Percentiles rank a stretch among this genome's conserved stretches.
Conservation (phyloP, 2,329 filamentous ascomycete species). For the Alternaria tenuissima region DNA sequence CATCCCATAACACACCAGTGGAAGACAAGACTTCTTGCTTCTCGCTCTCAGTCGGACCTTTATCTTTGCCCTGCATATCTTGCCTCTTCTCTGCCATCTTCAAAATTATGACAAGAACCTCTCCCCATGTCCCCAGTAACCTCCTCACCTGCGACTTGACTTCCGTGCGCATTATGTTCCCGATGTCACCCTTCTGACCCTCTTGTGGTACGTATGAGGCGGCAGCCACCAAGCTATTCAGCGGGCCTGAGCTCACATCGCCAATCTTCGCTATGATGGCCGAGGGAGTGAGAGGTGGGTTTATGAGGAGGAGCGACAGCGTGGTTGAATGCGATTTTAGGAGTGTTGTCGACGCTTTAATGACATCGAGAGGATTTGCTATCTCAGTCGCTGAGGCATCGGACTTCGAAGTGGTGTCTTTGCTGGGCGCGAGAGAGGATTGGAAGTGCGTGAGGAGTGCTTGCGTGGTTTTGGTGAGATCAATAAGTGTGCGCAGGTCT, state of each 20-base stretch:
- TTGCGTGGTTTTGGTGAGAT: conserved; percentile 48
- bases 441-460: conserved; percentile 48
- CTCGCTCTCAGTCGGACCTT: conserved; percentile 33
- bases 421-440: conserved; percentile 42
- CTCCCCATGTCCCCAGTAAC: conserved; percentile 69
- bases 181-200: conserved; percentile 31
- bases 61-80: conserved; percentile 29
- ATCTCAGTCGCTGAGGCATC: conserved; percentile 31
- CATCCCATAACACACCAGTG: conserved; percentile 83
- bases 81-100: conserved; percentile 63
- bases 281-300: conserved; percentile 82
- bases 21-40: conserved; percentile 62
- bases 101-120: conserved; percentile 68
- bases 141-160: conserved; percentile 66
- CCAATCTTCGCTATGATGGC: conserved; percentile 75
- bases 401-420: conserved; percentile 9
- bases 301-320: conserved; percentile 84
- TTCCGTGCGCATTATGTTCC: conserved; percentile 67
- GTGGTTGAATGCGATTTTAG: conserved; percentile 87
- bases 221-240: conserved; percentile 75
- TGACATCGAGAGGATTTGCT: conserved; percentile 67
- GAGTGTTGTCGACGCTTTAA: conserved; percentile 74
- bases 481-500: conserved; percentile 42
- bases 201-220: conserved; percentile 29
- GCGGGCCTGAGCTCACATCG: conserved; percentile 74